A percentile compares a stretch with the other conserved stretches of the same genome.
Evolutionary conservation across 768 basidiomycete genomes (phyloP).

Genomic region (Boletus reticulatus): DNA sequence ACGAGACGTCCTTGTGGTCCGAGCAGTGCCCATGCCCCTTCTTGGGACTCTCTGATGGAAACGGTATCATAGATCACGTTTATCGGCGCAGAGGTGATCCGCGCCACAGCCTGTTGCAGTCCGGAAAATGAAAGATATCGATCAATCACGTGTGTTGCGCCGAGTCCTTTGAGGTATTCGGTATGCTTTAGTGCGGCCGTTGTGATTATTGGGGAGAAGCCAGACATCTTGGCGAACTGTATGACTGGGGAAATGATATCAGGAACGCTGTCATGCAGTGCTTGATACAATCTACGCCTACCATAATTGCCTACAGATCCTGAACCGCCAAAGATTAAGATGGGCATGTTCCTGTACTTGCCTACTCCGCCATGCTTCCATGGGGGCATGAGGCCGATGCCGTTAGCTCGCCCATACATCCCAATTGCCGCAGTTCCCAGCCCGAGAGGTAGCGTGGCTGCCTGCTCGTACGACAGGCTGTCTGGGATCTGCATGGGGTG

Average conservation of each 20-base stretch:
- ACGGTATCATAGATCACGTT: conserved; percentile 40
- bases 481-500: conserved; percentile 41
- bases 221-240: conserved; percentile 40
- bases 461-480: conserved; percentile 46
- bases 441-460: conserved; percentile 46
- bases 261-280: conserved; percentile 8
- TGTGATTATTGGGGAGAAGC: conserved; percentile 37
- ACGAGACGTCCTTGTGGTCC: conserved; percentile 37
- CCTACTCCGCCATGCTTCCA: conserved; percentile 36
- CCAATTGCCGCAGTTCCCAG: conserved; percentile 51
- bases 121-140: conserved; percentile 25
- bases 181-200: conserved; percentile 37
- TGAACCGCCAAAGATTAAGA: conserved; percentile 48
- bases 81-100: conserved; percentile 36
- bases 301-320: conserved; percentile 52
- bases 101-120: conserved; percentile 35
- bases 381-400: conserved; percentile 40
- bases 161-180: conserved; percentile 33
- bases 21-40: conserved; percentile 35
- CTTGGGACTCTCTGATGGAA: conserved; percentile 38
- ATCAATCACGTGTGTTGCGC: conserved; percentile 37
- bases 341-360: conserved; percentile 43
- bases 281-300: conserved; percentile 23
- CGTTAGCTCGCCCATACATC: conserved; percentile 41
- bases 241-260: conserved; percentile 29